A percentile compares a stretch with the other conserved stretches of the same genome.
Evolutionary conservation across 2,329 filamentous ascomycete species (phyloP).

Genomic region (Aspergillus versicolor): DNA sequence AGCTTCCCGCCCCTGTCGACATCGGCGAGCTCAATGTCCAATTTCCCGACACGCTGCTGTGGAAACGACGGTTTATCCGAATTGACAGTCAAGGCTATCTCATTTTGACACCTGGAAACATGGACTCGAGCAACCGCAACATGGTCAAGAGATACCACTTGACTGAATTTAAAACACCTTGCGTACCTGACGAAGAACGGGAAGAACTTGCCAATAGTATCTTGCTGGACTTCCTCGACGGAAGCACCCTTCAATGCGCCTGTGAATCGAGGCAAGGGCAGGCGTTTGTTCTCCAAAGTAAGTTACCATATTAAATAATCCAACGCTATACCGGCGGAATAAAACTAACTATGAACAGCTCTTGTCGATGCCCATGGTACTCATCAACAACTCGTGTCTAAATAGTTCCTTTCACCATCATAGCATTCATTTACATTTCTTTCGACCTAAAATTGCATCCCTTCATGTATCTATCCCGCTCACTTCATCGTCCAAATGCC

Average conservation of each 20-base stretch:
- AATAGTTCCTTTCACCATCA: slow-evolving; percentile 6
- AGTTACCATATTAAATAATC: slow-evolving; percentile 23
- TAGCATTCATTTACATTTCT: slow-evolving; percentile 12
- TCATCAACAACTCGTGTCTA: slow-evolving; percentile 26
- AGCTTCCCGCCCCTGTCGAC: slow-evolving; percentile 57
- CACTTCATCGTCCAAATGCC: background rate
- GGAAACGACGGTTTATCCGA: slow-evolving; percentile 89
- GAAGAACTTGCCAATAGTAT: slow-evolving; percentile 91
- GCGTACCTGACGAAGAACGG: slow-evolving; percentile 82
- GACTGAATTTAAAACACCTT: slow-evolving; percentile 76
- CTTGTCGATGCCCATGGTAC: slow-evolving; percentile 43
- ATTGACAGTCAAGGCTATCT: slow-evolving; percentile 82
- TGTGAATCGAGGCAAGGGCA: slow-evolving; percentile 58
- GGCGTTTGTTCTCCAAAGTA: slow-evolving; percentile 51
- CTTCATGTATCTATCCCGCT: slow-evolving; percentile 1
- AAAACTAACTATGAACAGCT: slow-evolving; percentile 28
- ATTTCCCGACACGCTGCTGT: slow-evolving; percentile 91
- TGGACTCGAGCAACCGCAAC: slow-evolving; percentile 58
- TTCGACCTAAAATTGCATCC: slow-evolving; percentile 2
- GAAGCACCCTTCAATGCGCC: slow-evolving; percentile 62
- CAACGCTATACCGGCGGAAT: background rate
- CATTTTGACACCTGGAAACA: slow-evolving; percentile 70
- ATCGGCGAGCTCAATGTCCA: slow-evolving; percentile 94
- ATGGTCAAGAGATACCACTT: slow-evolving; percentile 80
- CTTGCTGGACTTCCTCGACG: slow-evolving; percentile 61